Evolutionary conservation across 2,329 filamentous ascomycete genomes (phyloP).

Genomic region (Xylaria polymorpha): DNA sequence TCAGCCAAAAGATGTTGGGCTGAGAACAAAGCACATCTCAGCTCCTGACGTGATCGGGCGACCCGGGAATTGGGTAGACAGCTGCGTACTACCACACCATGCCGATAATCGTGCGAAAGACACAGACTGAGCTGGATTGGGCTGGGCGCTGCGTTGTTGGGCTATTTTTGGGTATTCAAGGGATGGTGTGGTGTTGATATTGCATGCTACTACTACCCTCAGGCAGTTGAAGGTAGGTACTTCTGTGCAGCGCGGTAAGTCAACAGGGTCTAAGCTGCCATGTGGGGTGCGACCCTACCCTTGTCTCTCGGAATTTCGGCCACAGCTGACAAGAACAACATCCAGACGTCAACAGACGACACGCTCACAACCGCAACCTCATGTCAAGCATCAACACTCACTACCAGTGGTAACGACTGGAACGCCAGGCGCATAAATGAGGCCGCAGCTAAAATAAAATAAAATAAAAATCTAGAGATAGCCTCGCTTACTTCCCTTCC

Average conservation of each 20-base stretch:
- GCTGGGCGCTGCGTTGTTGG: no score
- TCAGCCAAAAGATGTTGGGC: background rate
- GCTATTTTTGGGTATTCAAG: conserved; percentile 20
- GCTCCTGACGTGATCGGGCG: background rate
- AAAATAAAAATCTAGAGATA: background rate
- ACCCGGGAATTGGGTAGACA: background rate
- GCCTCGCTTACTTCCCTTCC: conserved; percentile 7
- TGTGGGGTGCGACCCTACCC: background rate
- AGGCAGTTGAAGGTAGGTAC: no score
- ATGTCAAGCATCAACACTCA: background rate
- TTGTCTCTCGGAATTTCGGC: background rate
- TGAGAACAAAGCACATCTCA: conserved; percentile 1
- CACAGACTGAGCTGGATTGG: background rate
- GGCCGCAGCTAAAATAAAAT: background rate
- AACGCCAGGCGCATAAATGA: background rate
- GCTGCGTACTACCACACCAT: background rate
- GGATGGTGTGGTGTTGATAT: background rate
- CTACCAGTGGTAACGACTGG: background rate
- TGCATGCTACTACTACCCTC: background rate
- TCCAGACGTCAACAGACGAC: conserved; percentile 24
- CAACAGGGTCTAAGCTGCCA: background rate
- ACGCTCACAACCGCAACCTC: conserved; percentile 1
- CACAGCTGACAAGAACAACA: conserved; percentile 11
- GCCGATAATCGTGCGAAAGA: background rate
- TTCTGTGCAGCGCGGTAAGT: no score